Evolutionary conservation across 2,329 filamentous ascomycete species (phyloP).

Genomic region (Cytospora leucostoma): DNA sequence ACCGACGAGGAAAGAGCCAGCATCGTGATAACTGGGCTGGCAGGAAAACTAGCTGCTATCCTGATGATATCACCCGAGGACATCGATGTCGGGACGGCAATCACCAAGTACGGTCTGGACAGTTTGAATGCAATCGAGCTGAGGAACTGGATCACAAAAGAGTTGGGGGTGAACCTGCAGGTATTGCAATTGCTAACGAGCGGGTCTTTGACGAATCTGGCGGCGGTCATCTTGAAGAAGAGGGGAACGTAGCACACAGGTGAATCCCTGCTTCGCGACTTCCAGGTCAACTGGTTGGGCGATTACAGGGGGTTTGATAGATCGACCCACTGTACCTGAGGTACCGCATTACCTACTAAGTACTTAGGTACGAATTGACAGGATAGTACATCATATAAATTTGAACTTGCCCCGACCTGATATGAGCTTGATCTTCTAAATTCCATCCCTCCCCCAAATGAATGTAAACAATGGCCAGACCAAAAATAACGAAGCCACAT

Average conservation of each 20-base stretch:
- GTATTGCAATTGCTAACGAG: slow-evolving; percentile 57
- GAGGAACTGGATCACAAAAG: slow-evolving; percentile 41
- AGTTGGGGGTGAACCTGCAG: slow-evolving; percentile 54
- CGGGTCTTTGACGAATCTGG: slow-evolving; percentile 34
- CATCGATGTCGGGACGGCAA: slow-evolving; percentile 32
- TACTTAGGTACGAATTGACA: too few species aligned
- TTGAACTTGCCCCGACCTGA: too few species aligned
- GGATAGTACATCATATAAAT: too few species aligned
- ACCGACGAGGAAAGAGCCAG: slow-evolving; percentile 48
- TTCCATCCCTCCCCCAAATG: too few species aligned
- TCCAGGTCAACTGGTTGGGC: too few species aligned
- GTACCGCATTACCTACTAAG: too few species aligned
- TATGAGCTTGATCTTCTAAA: too few species aligned
- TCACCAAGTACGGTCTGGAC: slow-evolving; percentile 35
- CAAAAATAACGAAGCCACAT: too few species aligned
- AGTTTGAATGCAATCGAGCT: slow-evolving; percentile 37
- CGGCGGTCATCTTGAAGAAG: neutral
- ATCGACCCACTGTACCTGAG: too few species aligned
- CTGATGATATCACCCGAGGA: slow-evolving; percentile 47
- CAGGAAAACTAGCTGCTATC: slow-evolving; percentile 51
- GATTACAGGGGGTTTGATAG: too few species aligned
- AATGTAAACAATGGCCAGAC: too few species aligned
- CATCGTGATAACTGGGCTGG: slow-evolving; percentile 48
- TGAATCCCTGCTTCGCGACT: too few species aligned
- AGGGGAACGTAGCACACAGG: neutral